Conservation (phyloP, 177 flowering plant species). For the Vitis hybrid region DNA sequence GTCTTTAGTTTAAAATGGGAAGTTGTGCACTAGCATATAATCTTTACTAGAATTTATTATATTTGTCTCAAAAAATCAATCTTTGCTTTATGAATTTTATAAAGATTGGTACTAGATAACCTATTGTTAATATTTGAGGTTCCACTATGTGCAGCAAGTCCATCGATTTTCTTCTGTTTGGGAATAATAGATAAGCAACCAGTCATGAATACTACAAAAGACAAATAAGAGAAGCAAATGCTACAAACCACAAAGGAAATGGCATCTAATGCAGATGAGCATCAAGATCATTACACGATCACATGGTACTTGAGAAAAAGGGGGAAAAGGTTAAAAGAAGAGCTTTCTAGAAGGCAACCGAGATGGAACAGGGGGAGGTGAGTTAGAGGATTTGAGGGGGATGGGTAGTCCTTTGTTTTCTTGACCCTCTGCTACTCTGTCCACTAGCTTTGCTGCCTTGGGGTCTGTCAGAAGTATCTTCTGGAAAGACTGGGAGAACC, state of each 20-base stretch:
- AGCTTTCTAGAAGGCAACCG: conserved; percentile 52
- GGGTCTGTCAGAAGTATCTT: conserved; percentile 78
- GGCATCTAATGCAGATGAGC: conserved; percentile 4
- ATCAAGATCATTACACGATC: conserved; percentile 17
- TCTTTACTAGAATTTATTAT: no score
- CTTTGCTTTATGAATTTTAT: no score
- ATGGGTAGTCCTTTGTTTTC: conserved; percentile 43
- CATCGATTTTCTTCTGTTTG: no score
- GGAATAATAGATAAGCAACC: no score
- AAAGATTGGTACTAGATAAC: no score
- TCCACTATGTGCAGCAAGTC: no score
- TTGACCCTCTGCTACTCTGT: conserved; percentile 44
- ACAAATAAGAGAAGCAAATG: neutral
- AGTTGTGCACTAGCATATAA: no score
- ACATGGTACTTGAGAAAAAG: neutral
- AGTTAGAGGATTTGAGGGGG: conserved; percentile 34
- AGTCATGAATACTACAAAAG: no score
- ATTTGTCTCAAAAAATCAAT: no score
- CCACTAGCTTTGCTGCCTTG: conserved; percentile 55
- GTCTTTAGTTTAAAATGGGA: no score
- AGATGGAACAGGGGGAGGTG: conserved; percentile 29
- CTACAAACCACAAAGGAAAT: conserved; percentile 2
- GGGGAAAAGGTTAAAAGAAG: conserved; percentile 36
- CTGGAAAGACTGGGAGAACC: conserved; percentile 92
- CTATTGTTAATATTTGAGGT: neutral